These are phyloP conservation scores for Wickerhamomyces mucosus DNA, from an alignment of 805 yeast species.

Conservation along the genomic window DNA sequence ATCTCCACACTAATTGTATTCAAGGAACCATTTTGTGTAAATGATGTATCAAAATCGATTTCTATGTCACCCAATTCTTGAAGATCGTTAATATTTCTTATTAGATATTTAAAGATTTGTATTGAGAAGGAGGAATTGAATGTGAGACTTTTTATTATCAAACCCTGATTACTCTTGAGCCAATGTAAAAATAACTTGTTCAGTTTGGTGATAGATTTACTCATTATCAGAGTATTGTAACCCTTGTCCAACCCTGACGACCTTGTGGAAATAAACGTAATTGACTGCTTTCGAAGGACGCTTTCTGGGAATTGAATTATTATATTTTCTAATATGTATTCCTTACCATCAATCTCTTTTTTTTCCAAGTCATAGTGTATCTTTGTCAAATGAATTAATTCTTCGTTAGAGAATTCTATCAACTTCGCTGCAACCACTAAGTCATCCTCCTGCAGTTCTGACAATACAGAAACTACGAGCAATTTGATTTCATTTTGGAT, in stretches of 20 bases:
- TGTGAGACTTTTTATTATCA: constrained; percentile 16
- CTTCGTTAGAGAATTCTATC: constrained; percentile 9
- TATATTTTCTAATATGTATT: constrained; percentile 4
- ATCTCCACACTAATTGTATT: constrained; percentile 20
- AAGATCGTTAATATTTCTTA: constrained; percentile 10
- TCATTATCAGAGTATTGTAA: constrained; percentile 8
- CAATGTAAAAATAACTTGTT: constrained; percentile 17
- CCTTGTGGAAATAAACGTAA: constrained; percentile 11
- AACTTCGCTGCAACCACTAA: constrained; percentile 12
- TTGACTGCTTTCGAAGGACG: constrained; percentile 11
- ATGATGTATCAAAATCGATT: constrained; percentile 16
- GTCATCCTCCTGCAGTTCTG: constrained; percentile 16
- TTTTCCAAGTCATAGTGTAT: constrained; percentile 4
- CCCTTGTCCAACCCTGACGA: not conserved
- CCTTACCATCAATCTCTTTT: constrained; percentile 1
- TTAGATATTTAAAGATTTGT: constrained; percentile 17
- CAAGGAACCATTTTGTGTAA: constrained; percentile 16
- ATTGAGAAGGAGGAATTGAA: constrained; percentile 19
- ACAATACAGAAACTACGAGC: constrained; percentile 14
- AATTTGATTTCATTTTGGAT: constrained; percentile 10
- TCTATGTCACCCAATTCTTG: constrained; percentile 20
- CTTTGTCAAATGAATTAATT: constrained; percentile 9
- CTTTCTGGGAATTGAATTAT: constrained; percentile 13
- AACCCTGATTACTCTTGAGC: constrained; percentile 20
- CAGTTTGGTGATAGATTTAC: constrained; percentile 10